Evolutionary conservation across 2,329 filamentous ascomycete species (phyloP), one percentile per base, ranked within the genome.

Genomic region (Monosporascus cannonballus): DNA sequence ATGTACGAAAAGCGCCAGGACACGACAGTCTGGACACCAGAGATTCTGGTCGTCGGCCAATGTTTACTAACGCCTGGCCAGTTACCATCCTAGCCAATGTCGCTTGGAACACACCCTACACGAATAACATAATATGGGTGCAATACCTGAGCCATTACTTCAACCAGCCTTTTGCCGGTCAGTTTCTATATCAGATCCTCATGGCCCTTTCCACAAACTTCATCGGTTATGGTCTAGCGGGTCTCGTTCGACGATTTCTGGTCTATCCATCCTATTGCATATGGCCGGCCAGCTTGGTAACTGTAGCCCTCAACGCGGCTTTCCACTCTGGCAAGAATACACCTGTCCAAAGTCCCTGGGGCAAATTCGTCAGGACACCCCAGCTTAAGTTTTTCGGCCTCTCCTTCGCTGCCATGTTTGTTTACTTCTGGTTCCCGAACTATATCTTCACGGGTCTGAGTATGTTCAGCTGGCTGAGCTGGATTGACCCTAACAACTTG

Each of bases 61-160:
- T 20, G n/a, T 20, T 18, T 42, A 24, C 17, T 45, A 25, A 45
- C 42, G 25, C 25, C 20, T 45, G 17, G 20, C 11, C 17, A 45
- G 78, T 83, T 54, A 74, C 76, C 30, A 79, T 82, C 64, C 81
- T 82, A 78, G 81, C 84, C 51, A 85, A 86, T 63, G 78, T 79
- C 14, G 75, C 76, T 14, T 73, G 69, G 59, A 70, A 69, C 24
- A 62, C 70, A 15, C 76, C 77, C 0, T 79, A 79, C 58, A 78
- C 76, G 1, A 67, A 74, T 61, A 73, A 75, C 55, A 75, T 79
- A 47, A 70, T 78, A 47, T 78, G 75, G 74, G 73, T 72, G 2
- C 77, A 80, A 62, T 72, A 71, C 34, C 62, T 80, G 25, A 73
- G 73, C 0, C 67, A 69, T 44, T 81, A 73, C 60, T 80, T 79